Evolutionary conservation across 345 rosid species (phyloP).

Genomic region (Brassica carinata): DNA sequence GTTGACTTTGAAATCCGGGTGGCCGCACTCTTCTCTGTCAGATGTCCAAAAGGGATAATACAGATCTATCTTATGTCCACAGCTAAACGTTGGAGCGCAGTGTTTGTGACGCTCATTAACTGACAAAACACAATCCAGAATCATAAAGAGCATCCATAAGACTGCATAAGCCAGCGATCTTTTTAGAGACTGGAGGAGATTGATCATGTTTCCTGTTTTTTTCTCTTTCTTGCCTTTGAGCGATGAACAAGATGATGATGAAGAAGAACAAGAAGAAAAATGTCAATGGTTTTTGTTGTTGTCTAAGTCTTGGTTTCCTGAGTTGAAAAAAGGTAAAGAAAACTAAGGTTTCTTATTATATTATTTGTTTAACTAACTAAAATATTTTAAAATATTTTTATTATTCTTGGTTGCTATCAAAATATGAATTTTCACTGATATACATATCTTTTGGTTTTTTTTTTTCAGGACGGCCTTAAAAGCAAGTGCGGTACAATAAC

Average conservation of each 20-base stretch:
- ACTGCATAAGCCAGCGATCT: not conserved
- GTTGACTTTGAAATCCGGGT: slow-evolving; percentile 39
- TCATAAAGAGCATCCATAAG: slow-evolving; percentile 18
- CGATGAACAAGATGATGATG: not conserved
- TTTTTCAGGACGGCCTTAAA: not conserved
- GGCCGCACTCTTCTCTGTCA: slow-evolving; percentile 39
- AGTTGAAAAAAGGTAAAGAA: not conserved
- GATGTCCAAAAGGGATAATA: slow-evolving; percentile 42
- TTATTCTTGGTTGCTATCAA: not conserved
- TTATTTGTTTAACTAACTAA: not conserved
- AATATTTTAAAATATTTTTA: not conserved
- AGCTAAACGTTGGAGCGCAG: not conserved
- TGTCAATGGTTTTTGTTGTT: slow-evolving; percentile 12
- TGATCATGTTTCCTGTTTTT: slow-evolving; percentile 15
- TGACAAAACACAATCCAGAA: slow-evolving; percentile 21
- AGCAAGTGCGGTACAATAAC: not conserved
- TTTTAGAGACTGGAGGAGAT: not conserved
- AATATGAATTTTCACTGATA: not conserved
- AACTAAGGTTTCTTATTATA: not conserved
- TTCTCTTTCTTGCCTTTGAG: not conserved
- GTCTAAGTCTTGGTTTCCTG: slow-evolving; percentile 6
- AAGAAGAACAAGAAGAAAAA: not conserved
- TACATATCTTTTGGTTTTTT: not conserved
- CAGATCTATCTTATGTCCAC: slow-evolving; percentile 8
- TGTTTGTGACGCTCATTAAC: not conserved